Base-by-base conservation (phyloP, 331 rosid genomes). In the Cydonia oblonga region DNA sequence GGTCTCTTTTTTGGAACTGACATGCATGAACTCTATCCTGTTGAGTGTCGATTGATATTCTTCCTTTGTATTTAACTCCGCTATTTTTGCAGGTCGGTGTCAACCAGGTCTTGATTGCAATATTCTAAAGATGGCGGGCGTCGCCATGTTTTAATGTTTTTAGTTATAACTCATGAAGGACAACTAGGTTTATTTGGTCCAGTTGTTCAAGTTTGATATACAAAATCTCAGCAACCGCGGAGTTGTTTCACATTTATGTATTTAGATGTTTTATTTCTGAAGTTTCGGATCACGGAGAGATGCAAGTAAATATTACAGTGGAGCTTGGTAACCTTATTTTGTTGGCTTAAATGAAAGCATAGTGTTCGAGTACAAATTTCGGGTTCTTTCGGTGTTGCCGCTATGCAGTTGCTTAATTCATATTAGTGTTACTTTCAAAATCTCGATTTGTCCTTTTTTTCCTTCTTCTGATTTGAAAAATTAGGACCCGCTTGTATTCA, bases 51-150 rank as follows among this genome's bases (percentile, higher is more conserved):
- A 56, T 56, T 20, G 61, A 10, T 56, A 56, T 56, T 56, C 29
- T 56, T 56, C 18, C 29, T 0, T 18, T 4, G 23, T 42, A 28
- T 0, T 72, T 26, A 38, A 35, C 13, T 28, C 14, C 59, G 23
- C 63, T 20, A 35, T 58, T 15, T 63, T 75, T 74, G 77, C 90
- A 90, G 97, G 92, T 54, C 78, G 44, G 63, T 61, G 28, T 75
- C 92, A 38, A 75, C 84, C 54, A 81, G 80, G 82, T 69, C 76
- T 44, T 90, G 83, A 85, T 66, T 74, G 14, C 58, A 67, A 70
- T 46, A 67, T 71, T 75, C 60, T 23, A 53, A 28, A 42, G 68
- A 25, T 74, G 70, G 66, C 46, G 0, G 26, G 70, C 73, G 15
- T 23, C 28, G 56, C 64, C 66, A 33, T 28, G 40, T 16, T 32